Percentiles rank a stretch among this genome's conserved stretches.
Evolutionary conservation across 179 eudicot genomes (phyloP).

Genomic region (Gypsophila paniculata): DNA sequence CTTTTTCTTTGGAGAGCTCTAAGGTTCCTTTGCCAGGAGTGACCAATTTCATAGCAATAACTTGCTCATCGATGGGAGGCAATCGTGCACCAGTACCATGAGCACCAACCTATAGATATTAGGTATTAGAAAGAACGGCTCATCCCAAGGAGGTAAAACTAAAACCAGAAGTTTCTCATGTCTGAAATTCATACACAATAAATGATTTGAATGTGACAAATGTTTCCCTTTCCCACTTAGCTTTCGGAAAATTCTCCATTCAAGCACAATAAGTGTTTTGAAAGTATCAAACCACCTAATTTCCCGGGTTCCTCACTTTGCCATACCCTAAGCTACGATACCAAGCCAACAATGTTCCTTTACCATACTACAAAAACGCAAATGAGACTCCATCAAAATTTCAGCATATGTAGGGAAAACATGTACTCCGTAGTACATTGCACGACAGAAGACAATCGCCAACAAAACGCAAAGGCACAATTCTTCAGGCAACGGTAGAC

Average conservation of each 20-base stretch:
- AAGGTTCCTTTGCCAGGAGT: slow-evolving; percentile 93
- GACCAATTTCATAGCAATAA: slow-evolving; percentile 84
- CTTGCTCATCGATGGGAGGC: slow-evolving; percentile 98
- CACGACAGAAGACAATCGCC: too few species aligned
- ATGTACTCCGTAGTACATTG: too few species aligned
- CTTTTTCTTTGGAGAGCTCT: slow-evolving; percentile 82
- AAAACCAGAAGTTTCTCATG: not conserved
- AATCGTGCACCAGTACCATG: slow-evolving; percentile 97
- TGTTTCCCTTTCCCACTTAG: too few species aligned
- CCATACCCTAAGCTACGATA: not conserved
- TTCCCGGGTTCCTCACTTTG: not conserved
- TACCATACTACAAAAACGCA: not conserved
- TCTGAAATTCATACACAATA: not conserved
- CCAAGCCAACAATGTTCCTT: not conserved
- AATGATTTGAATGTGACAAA: not conserved
- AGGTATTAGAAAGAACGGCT: slow-evolving; percentile 9
- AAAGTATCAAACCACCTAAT: not conserved
- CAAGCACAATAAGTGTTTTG: too few species aligned
- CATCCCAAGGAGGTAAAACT: not conserved
- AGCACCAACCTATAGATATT: slow-evolving; percentile 75
- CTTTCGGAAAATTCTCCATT: too few species aligned
- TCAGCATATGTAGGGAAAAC: not conserved
- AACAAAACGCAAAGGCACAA: too few species aligned
- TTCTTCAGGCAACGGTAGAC: too few species aligned
- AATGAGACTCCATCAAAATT: not conserved